phyloP scores from a whole-genome alignment of 2,329 filamentous ascomycete species.

The Ceratocystis alfenasii region DNA sequence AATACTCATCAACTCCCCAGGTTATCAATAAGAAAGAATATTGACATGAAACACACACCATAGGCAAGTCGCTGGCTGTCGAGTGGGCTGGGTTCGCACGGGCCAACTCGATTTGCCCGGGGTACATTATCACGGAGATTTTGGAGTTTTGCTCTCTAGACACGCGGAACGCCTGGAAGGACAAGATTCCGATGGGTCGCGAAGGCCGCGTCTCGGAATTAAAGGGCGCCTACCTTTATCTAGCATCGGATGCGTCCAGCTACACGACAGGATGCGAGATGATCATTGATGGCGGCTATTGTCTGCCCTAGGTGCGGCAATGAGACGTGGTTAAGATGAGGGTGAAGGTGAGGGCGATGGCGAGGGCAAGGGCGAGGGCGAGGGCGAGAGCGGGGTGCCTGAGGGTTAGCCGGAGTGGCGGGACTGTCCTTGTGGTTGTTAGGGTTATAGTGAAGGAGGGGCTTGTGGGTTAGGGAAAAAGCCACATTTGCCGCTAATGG shows the following conservation, averaged over 20 bases:
- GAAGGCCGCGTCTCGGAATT: constrained; percentile 63
- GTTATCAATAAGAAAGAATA: background rate
- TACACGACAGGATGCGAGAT: constrained; percentile 69
- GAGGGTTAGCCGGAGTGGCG: too few species aligned
- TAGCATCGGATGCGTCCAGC: constrained; percentile 69
- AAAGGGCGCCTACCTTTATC: constrained; percentile 71
- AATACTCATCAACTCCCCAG: background rate
- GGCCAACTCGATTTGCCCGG: constrained; percentile 60
- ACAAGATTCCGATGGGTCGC: constrained; percentile 30
- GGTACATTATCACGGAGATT: constrained; percentile 66
- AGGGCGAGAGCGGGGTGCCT: too few species aligned
- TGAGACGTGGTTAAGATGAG: too few species aligned
- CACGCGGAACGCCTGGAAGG: constrained; percentile 60
- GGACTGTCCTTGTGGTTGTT: too few species aligned
- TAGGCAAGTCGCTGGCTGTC: constrained; percentile 52
- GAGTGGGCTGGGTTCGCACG: constrained; percentile 68
- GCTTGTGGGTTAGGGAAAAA: too few species aligned
- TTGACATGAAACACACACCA: background rate
- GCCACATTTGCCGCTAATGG: too few species aligned
- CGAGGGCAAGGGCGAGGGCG: too few species aligned
- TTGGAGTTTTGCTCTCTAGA: constrained; percentile 44
- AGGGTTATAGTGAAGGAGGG: too few species aligned
- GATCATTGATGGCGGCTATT: constrained; percentile 65
- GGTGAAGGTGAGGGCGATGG: too few species aligned
- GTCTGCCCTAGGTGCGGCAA: constrained; percentile 32